A percentile compares a stretch with the other conserved stretches of the same genome.
Conservation (phyloP, 441 rosid genomes). For the Adansonia rubrostipa region DNA sequence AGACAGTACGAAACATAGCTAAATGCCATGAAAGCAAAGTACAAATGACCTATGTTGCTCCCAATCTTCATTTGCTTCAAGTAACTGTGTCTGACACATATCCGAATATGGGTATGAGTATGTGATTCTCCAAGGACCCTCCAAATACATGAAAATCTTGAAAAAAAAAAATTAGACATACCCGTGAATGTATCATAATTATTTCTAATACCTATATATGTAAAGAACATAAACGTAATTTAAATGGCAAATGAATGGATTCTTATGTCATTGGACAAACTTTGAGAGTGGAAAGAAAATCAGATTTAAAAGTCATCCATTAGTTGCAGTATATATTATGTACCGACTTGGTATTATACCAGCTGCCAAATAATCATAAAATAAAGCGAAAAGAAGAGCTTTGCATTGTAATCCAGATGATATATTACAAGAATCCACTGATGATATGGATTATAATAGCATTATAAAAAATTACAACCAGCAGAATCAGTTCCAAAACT, state of each 20-base stretch:
- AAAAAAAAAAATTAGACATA: too few relatives aligned
- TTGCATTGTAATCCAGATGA: slow-evolving; percentile 29
- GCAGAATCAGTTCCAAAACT: slow-evolving; percentile 24
- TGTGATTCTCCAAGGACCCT: too few relatives aligned
- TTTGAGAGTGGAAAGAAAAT: neutral
- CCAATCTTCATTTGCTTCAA: too few relatives aligned
- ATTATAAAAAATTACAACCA: slow-evolving; percentile 49
- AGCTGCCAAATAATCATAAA: neutral
- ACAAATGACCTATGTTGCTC: too few relatives aligned
- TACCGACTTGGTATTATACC: neutral
- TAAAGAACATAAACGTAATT: neutral
- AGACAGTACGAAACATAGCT: neutral
- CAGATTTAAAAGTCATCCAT: neutral
- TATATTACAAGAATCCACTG: slow-evolving; percentile 32
- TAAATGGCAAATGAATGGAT: neutral
- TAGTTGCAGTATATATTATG: neutral
- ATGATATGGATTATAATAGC: slow-evolving; percentile 29
- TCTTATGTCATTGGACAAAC: neutral
- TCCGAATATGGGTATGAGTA: too few relatives aligned
- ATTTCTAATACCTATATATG: neutral
- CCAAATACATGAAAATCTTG: too few relatives aligned
- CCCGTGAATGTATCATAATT: neutral
- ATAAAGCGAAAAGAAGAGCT: slow-evolving; percentile 1
- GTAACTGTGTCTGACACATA: too few relatives aligned
- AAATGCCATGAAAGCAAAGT: too few relatives aligned